phyloP scores from a whole-genome alignment of 257 asterid genomes.

The Echites panduratus region DNA sequence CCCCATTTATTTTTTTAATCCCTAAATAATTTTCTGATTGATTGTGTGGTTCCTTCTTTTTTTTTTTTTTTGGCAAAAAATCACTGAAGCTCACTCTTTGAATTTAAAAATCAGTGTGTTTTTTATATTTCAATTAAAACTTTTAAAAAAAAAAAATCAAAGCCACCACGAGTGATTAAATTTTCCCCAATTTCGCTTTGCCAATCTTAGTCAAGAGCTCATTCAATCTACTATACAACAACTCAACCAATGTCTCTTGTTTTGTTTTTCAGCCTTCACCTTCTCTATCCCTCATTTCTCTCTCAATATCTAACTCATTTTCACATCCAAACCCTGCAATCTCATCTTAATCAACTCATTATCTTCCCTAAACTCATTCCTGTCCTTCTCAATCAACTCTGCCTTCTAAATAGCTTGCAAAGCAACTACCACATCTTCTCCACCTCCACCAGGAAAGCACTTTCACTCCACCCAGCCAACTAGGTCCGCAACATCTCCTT shows the following conservation, averaged over 20 bases:
- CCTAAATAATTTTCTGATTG: no score
- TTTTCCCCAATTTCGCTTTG: no score
- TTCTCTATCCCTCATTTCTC: constrained; percentile 35
- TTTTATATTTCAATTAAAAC: no score
- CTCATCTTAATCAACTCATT: constrained; percentile 13
- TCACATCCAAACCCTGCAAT: constrained; percentile 39
- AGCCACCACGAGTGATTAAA: no score
- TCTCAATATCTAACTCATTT: constrained; percentile 27
- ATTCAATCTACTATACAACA: constrained; percentile 32
- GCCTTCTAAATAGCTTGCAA: constrained; percentile 33
- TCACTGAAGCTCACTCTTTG: no score
- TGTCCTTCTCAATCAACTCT: constrained; percentile 33
- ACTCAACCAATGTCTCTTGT: constrained; percentile 35
- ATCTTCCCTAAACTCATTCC: constrained; percentile 14
- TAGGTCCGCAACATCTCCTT: constrained; percentile 35
- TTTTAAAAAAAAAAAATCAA: no score
- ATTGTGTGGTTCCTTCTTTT: no score
- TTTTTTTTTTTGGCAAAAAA: no score
- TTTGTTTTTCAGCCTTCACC: constrained; percentile 22
- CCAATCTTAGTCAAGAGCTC: constrained; percentile 29
- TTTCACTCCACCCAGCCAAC: constrained; percentile 40
- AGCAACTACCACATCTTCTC: constrained; percentile 47
- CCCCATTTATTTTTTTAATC: no score
- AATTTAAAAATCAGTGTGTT: no score
- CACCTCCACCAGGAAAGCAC: constrained; percentile 40